Percentiles rank a stretch among this genome's conserved stretches.
phyloP scores from a whole-genome alignment of 192 early-diverging fungal species.

The Coemansia erecta region DNA sequence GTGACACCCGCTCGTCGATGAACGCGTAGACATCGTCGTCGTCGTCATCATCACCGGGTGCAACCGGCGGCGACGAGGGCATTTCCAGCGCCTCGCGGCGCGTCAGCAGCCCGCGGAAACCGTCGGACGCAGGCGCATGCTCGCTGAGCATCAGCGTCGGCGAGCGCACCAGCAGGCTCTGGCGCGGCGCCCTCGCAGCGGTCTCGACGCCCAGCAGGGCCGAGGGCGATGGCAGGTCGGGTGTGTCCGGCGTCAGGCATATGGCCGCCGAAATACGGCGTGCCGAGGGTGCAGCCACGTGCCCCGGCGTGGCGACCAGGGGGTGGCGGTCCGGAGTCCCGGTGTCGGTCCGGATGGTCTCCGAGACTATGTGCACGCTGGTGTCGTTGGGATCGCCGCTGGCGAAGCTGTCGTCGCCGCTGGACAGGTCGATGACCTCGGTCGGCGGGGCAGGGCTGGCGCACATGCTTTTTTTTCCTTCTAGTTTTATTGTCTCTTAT shows the following conservation, averaged over 20 bases:
- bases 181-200: too few species aligned
- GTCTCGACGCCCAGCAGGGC: slow-evolving; percentile 12
- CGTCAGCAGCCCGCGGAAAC: background rate
- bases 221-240: slow-evolving; percentile 40
- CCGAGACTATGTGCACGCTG: background rate
- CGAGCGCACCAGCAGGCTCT: too few species aligned
- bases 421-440: slow-evolving; percentile 3
- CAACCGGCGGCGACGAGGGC: slow-evolving; percentile 37
- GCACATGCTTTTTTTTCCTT: too few species aligned
- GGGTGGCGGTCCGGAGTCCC: background rate
- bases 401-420: background rate
- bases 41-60: background rate
- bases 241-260: slow-evolving; percentile 23
- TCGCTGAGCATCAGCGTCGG: too few species aligned
- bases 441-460: background rate
- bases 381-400: background rate
- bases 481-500: too few species aligned
- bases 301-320: background rate
- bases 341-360: background rate
- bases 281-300: background rate
- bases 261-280: background rate
- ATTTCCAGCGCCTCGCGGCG: slow-evolving; percentile 23
- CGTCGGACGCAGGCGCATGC: background rate
- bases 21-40: slow-evolving; percentile 12
- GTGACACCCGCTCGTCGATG: slow-evolving; percentile 12